These are phyloP conservation scores for Leucocoprinus sp. DNA, from an alignment of 768 basidiomycete genomes.

Conservation along the genomic window DNA sequence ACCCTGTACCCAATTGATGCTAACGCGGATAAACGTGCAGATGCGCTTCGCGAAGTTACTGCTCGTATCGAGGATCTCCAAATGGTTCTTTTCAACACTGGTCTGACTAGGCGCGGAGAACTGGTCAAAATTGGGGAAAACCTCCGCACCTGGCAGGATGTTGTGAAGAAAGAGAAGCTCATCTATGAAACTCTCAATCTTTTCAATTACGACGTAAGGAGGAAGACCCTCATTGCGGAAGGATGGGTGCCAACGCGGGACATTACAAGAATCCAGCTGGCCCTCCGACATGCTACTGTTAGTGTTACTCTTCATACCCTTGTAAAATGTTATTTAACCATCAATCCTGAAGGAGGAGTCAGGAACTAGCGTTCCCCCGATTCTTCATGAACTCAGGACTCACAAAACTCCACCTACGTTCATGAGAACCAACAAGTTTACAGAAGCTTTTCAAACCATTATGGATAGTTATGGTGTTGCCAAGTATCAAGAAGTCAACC, in stretches of 20 bases:
- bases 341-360: conserved; percentile 64
- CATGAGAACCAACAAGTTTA: conserved; percentile 92
- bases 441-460: conserved; percentile 93
- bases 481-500: conserved; percentile 94
- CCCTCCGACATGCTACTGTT: conserved; percentile 79
- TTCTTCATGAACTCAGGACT: conserved; percentile 84
- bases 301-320: conserved; percentile 24
- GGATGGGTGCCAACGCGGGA: conserved; percentile 97
- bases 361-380: conserved; percentile 86
- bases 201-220: conserved; percentile 88
- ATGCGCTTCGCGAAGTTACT: conserved; percentile 83
- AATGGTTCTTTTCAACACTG: conserved; percentile 84
- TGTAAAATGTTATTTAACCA: neutral
- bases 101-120: conserved; percentile 72
- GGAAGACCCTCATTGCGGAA: conserved; percentile 94
- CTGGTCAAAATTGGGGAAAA: conserved; percentile 79
- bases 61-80: conserved; percentile 87
- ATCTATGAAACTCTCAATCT: conserved; percentile 94
- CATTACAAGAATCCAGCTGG: conserved; percentile 76
- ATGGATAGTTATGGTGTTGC: conserved; percentile 97
- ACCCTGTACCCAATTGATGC: conserved; percentile 95
- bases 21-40: conserved; percentile 85
- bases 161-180: conserved; percentile 91
- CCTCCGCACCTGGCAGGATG: conserved; percentile 86
- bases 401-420: conserved; percentile 93